Base-by-base conservation (phyloP, 2,329 filamentous ascomycete species). In the Nigrospora sphaerica region DNA sequence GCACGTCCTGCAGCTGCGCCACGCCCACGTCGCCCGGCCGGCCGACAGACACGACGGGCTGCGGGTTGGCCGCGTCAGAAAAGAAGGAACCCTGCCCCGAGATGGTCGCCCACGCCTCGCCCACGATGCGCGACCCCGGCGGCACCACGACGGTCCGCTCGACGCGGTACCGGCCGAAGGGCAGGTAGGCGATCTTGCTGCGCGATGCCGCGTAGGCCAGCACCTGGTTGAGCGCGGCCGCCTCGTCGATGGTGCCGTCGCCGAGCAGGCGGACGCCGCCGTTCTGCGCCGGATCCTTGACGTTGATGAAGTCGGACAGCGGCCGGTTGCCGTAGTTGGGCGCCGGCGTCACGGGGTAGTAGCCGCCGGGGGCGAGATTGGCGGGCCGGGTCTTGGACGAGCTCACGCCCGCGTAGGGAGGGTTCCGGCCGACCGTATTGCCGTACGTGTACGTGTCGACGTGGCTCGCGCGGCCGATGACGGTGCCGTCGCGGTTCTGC, bases 1-100 rank as follows among this genome's bases (percentile, higher is more conserved):
- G 73, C 64, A 84, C 77, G 54, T 88, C 83, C 3, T 75, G 76
- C 66, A 80, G 79, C 58, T 87, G 81, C 7, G 85, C 72, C 2
- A 61, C 66, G 12, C 84, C 84, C 9, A 67, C 64, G 18, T 86
- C 77, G 5, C 81, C 80, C 2, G 68, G 57, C 13, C 69, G 69
- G 31, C 81, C 83, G 14, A 86, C 72, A 44, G 74, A 67, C 2
- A 85, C 69, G 1, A 85, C 77, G 1, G 78, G 73, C 34, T 73
- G 63, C 0, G 82, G 81, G 39, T 70, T 71, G 38, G 62, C 62
- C 10, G 70, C 64, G 55, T 78, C 66, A 44, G 71, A 66, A 63
- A 79, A 81, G 51, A 63, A 68, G 32, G 51, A 46, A 14, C 79
- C 78, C 42, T 65, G 69, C 14, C 72, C 75, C 45, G 77, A 70